phyloP scores from a whole-genome alignment of 768 basidiomycete species.

The Tricholoma bakamatsutake region DNA sequence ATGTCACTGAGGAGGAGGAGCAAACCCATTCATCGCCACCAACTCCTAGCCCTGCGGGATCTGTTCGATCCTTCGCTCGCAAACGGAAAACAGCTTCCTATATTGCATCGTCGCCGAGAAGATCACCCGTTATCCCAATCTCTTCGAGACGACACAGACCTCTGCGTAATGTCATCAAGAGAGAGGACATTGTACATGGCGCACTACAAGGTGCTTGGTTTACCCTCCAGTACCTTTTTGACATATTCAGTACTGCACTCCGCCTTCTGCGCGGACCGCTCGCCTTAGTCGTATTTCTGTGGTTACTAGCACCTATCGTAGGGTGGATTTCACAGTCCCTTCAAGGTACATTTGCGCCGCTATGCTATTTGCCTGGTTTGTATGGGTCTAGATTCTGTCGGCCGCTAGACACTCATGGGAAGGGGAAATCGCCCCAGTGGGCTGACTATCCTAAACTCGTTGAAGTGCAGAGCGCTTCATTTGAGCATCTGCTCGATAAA shows the following conservation, averaged over 20 bases:
- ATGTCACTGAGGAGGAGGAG: conserved; percentile 19
- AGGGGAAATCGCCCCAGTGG: conserved; percentile 28
- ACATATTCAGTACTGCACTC: conserved; percentile 43
- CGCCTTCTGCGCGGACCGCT: conserved; percentile 51
- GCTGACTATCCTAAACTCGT: conserved; percentile 60
- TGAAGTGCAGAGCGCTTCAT: conserved; percentile 52
- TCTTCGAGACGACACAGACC: conserved; percentile 5
- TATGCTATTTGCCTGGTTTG: conserved; percentile 60
- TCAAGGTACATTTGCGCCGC: conserved; percentile 43
- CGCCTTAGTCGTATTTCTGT: conserved; percentile 45
- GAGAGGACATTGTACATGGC: conserved; percentile 23
- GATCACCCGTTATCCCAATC: conserved; percentile 6
- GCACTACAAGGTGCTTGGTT: conserved; percentile 24
- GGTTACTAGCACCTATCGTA: conserved; percentile 41
- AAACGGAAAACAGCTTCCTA: conserved; percentile 22
- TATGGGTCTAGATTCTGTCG: conserved; percentile 42
- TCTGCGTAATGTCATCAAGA: conserved; percentile 13
- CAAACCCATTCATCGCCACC: conserved; percentile 4
- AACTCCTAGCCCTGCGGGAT: conserved; percentile 7
- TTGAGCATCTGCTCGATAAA: conserved; percentile 58
- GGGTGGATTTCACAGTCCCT: conserved; percentile 36
- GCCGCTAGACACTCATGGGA: conserved; percentile 4
- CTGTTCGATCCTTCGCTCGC: conserved; percentile 20
- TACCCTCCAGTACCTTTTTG: conserved; percentile 35
- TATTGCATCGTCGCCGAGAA: conserved; percentile 17